A percentile compares a stretch with the other conserved stretches of the same genome.
Conservation (phyloP, 2,329 filamentous ascomycete species). For the Venturia carpophila region DNA sequence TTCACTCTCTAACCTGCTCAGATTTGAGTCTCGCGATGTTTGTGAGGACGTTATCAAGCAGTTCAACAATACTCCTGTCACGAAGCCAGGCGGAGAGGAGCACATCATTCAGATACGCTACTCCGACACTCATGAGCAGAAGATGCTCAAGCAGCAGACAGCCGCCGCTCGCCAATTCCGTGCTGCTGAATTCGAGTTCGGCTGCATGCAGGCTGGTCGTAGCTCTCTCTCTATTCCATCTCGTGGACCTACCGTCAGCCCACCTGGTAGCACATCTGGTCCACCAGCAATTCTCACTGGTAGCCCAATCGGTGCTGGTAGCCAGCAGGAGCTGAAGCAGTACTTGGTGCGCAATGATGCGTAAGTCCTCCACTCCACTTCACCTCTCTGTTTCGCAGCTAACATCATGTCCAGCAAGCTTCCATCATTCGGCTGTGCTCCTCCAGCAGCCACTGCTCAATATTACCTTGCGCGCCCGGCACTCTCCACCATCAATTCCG, state of each 20-base stretch:
- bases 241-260: constrained; percentile 29
- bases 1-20: constrained; percentile 33
- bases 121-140: constrained; percentile 93
- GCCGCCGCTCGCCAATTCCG: constrained; percentile 92
- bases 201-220: constrained; percentile 33
- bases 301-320: constrained; percentile 7
- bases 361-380: constrained; percentile 8
- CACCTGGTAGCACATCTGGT: constrained; percentile 22
- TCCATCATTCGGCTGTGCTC: neutral
- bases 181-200: constrained; percentile 73
- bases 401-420: neutral
- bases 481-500: constrained; percentile 16
- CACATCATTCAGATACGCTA: constrained; percentile 88
- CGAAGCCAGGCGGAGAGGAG: constrained; percentile 62
- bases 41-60: constrained; percentile 83
- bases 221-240: constrained; percentile 27
- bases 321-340: constrained; percentile 3
- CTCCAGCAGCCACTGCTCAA: neutral
- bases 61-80: constrained; percentile 63
- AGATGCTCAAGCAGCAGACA: constrained; percentile 91
- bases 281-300: constrained; percentile 7
- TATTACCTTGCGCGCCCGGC: constrained; percentile 9
- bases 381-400: constrained; percentile 20
- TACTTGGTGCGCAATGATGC: constrained; percentile 13
- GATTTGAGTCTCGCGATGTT: constrained; percentile 80